Evolutionary conservation across 2,329 filamentous ascomycete species (phyloP).

Genomic region (Trichoderma arundinaceum): DNA sequence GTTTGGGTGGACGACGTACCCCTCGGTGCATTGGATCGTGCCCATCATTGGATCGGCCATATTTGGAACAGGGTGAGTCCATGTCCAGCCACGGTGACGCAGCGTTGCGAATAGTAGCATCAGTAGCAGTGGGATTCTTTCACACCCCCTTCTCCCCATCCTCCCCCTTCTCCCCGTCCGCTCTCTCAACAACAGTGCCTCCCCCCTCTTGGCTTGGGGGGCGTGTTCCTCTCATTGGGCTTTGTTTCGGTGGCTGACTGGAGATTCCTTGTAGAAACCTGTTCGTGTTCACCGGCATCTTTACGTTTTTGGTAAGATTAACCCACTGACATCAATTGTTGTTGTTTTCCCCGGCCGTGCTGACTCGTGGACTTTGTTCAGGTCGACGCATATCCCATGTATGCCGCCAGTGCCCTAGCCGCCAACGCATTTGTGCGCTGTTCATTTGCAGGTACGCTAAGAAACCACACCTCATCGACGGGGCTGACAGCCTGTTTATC

Average conservation of each 20-base stretch:
- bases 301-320: constrained; percentile 77
- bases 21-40: constrained; percentile 75
- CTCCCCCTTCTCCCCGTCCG: neutral
- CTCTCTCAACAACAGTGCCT: neutral
- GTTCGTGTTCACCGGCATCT: constrained; percentile 81
- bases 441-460: constrained; percentile 67
- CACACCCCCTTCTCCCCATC: neutral
- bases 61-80: constrained; percentile 72
- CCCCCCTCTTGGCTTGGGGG: neutral
- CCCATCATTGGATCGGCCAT: constrained; percentile 74
- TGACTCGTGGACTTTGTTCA: constrained; percentile 38
- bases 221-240: constrained; percentile 8
- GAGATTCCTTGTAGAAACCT: constrained; percentile 62
- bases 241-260: constrained; percentile 38
- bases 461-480: neutral
- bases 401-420: constrained; percentile 78
- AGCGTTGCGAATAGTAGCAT: constrained; percentile 26
- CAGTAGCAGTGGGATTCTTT: constrained; percentile 24
- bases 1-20: constrained; percentile 85
- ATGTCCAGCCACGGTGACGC: constrained; percentile 30
- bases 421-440: constrained; percentile 83
- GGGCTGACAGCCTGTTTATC: neutral
- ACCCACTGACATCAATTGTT: neutral
- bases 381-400: constrained; percentile 77
- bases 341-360: neutral